Evolutionary conservation across 2,329 filamentous ascomycete genomes (phyloP).

Genomic region (Xylaria sp.): DNA sequence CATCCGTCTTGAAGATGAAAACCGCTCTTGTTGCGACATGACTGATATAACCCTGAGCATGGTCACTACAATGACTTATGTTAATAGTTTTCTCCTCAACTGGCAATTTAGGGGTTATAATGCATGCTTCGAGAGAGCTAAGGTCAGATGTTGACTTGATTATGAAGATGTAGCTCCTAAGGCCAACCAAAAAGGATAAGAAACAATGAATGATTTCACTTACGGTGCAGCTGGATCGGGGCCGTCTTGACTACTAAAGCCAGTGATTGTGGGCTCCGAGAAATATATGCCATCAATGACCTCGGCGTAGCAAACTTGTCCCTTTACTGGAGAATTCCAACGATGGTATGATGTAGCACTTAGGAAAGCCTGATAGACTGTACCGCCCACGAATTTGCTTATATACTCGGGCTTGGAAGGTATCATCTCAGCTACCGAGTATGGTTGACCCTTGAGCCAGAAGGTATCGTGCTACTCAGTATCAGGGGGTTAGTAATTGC

Average conservation of each 20-base stretch:
- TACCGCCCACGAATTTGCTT: constrained; percentile 18
- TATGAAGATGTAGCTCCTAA: not conserved
- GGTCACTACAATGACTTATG: constrained; percentile 37
- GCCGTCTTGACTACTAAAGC: constrained; percentile 8
- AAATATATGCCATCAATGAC: constrained; percentile 24
- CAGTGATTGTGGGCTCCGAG: constrained; percentile 21
- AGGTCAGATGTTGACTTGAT: not conserved
- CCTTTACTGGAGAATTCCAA: constrained; percentile 14
- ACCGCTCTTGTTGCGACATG: constrained; percentile 19
- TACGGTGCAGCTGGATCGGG: constrained; percentile 9
- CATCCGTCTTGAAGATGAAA: constrained; percentile 11
- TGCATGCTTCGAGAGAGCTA: not conserved
- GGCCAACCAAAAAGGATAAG: not conserved
- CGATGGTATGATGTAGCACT: constrained; percentile 21
- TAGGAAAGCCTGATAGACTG: constrained; percentile 19
- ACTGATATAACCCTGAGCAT: constrained; percentile 71
- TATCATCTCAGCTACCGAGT: constrained; percentile 20
- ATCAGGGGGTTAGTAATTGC: not conserved
- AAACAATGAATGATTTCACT: not conserved
- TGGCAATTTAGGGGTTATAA: not conserved
- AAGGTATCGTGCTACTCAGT: constrained; percentile 11
- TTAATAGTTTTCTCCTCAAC: constrained; percentile 5
- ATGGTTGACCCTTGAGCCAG: constrained; percentile 20
- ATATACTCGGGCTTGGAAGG: constrained; percentile 4
- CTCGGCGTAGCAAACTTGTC: constrained; percentile 9